These are phyloP conservation scores for Arachis stenosperma DNA, from an alignment of 306 rosid species.

Conservation along the genomic window DNA sequence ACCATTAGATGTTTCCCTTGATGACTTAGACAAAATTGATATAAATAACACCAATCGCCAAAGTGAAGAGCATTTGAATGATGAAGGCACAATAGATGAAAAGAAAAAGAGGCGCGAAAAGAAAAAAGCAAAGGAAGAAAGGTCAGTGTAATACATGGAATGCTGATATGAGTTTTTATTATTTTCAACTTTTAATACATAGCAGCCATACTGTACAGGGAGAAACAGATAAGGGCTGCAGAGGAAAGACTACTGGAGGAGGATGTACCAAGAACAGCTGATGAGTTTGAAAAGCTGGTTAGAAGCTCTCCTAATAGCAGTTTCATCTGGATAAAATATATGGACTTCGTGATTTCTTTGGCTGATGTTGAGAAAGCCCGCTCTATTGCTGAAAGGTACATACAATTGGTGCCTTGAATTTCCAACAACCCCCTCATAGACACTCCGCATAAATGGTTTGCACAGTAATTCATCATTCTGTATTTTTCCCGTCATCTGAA, in stretches of 20 bases:
- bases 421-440: neutral
- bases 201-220: conserved; percentile 53
- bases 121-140: conserved; percentile 71
- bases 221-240: conserved; percentile 70
- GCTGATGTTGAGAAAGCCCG: conserved; percentile 93
- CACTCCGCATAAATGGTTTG: neutral
- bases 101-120: conserved; percentile 66
- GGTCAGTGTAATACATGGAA: conserved; percentile 50
- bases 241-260: conserved; percentile 87
- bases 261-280: conserved; percentile 80
- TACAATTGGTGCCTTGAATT: neutral
- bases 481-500: conserved; percentile 22
- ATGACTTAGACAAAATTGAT: conserved; percentile 58
- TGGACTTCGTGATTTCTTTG: conserved; percentile 75
- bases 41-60: conserved; percentile 35
- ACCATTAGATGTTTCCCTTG: conserved; percentile 87
- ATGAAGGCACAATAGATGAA: conserved; percentile 44
- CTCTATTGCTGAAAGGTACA: conserved; percentile 84
- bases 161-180: neutral
- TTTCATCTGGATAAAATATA: conserved; percentile 84
- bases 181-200: neutral
- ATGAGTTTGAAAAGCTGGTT: conserved; percentile 90
- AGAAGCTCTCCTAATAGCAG: conserved; percentile 93
- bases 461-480: conserved; percentile 17
- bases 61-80: conserved; percentile 53